Evolutionary conservation across 2,329 filamentous ascomycete genomes (phyloP).

Genomic region (Trichoderma atrobrunneum): DNA sequence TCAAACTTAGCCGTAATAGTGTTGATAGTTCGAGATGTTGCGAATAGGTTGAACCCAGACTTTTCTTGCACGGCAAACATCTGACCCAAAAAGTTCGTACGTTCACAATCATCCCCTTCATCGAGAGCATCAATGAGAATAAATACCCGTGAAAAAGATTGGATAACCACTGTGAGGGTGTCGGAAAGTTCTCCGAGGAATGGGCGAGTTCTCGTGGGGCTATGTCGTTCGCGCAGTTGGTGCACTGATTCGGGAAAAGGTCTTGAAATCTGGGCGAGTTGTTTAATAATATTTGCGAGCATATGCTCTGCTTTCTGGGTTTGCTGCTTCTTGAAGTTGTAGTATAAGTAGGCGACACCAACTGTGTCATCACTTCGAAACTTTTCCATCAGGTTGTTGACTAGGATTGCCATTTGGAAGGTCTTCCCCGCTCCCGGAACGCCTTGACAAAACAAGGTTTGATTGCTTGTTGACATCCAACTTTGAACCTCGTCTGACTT

Average conservation of each 20-base stretch:
- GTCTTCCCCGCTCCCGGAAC: neutral
- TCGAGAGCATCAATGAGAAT: constrained; percentile 11
- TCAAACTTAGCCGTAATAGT: neutral
- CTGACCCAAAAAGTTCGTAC: neutral
- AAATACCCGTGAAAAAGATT: neutral
- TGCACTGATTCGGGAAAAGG: neutral
- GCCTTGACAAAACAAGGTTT: neutral
- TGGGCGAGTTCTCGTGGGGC: neutral
- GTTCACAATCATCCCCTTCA: neutral
- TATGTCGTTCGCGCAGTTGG: neutral
- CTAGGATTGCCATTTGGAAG: neutral
- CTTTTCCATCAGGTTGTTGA: neutral
- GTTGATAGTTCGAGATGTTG: neutral
- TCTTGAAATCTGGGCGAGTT: neutral
- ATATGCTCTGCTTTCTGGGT: neutral
- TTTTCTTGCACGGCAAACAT: neutral
- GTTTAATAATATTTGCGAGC: neutral
- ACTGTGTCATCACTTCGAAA: neutral
- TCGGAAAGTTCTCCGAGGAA: neutral
- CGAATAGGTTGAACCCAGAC: neutral
- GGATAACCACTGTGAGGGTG: neutral
- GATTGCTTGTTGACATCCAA: neutral
- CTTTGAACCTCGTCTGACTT: neutral
- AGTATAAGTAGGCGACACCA: neutral
- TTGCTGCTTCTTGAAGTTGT: neutral